A percentile compares a stretch with the other conserved stretches of the same genome.
phyloP scores from a whole-genome alignment of 2,329 filamentous ascomycete genomes.

The Byssothecium circinans region DNA sequence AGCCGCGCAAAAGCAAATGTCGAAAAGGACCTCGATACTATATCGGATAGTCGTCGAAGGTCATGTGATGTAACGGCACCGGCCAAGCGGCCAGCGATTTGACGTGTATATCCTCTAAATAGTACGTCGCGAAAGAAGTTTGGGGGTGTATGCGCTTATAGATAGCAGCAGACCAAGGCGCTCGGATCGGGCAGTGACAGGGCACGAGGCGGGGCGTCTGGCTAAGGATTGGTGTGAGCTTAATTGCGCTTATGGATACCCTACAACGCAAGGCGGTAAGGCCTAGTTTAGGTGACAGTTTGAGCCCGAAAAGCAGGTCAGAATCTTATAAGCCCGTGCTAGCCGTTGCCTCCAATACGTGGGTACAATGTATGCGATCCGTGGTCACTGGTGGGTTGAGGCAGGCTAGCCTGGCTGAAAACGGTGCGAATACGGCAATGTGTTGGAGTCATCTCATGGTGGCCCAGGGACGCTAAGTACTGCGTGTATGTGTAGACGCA shows the following conservation, averaged over 20 bases:
- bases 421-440: constrained; percentile 2
- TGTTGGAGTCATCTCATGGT: constrained; percentile 14
- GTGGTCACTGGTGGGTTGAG: not conserved
- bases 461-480: constrained; percentile 7
- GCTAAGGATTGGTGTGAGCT: constrained; percentile 20
- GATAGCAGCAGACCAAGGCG: constrained; percentile 8
- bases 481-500: constrained; percentile 7
- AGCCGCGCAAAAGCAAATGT: constrained; percentile 2
- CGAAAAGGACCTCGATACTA: constrained; percentile 7
- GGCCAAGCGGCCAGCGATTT: constrained; percentile 25
- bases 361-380: constrained; percentile 11
- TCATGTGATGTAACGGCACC: constrained; percentile 23
- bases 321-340: constrained; percentile 4
- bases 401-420: not conserved
- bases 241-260: constrained; percentile 22
- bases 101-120: constrained; percentile 14
- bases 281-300: constrained; percentile 2
- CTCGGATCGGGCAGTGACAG: constrained; percentile 17
- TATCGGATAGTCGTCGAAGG: constrained; percentile 5
- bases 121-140: constrained; percentile 7
- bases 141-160: constrained; percentile 19
- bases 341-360: constrained; percentile 1
- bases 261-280: constrained; percentile 17
- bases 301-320: constrained; percentile 12
- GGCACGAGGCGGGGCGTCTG: constrained; percentile 14